Conservation (phyloP, 441 rosid genomes). For the Syzygium malaccense region DNA sequence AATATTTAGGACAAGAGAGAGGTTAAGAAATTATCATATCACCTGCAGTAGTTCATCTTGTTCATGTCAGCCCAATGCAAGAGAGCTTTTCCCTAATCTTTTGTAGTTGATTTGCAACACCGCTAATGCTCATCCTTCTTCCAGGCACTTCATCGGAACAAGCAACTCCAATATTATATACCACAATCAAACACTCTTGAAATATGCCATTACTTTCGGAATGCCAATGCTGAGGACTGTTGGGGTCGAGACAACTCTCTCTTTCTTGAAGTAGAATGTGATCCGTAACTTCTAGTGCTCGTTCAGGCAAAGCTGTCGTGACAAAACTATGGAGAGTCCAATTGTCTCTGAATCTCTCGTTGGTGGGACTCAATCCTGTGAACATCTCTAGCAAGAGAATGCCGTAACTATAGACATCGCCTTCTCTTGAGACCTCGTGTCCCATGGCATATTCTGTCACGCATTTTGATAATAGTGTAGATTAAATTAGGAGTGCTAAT, state of each 20-base stretch:
- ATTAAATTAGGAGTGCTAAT: neutral
- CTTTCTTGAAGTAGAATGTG: neutral
- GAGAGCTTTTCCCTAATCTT: too few relatives aligned
- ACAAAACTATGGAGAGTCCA: neutral
- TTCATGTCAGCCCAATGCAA: neutral
- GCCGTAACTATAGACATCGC: neutral
- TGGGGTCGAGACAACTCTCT: neutral
- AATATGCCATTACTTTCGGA: too few relatives aligned
- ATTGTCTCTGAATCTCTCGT: accelerated
- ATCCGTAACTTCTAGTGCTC: neutral
- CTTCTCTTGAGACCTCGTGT: neutral
- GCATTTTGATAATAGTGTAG: neutral
- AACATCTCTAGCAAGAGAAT: neutral
- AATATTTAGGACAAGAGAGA: too few relatives aligned
- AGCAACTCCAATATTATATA: neutral
- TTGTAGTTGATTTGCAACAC: neutral
- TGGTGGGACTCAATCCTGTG: neutral
- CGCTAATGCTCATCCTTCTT: accelerated
- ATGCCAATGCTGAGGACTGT: neutral
- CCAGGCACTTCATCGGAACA: neutral
- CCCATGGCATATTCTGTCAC: neutral
- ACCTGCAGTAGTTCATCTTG: too few relatives aligned
- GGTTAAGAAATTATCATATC: too few relatives aligned
- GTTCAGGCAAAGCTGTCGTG: neutral
- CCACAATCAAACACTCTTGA: neutral